These are phyloP conservation scores for Colletotrichum sp. DNA, from an alignment of 2,329 filamentous ascomycete genomes.

Conservation along the genomic window DNA sequence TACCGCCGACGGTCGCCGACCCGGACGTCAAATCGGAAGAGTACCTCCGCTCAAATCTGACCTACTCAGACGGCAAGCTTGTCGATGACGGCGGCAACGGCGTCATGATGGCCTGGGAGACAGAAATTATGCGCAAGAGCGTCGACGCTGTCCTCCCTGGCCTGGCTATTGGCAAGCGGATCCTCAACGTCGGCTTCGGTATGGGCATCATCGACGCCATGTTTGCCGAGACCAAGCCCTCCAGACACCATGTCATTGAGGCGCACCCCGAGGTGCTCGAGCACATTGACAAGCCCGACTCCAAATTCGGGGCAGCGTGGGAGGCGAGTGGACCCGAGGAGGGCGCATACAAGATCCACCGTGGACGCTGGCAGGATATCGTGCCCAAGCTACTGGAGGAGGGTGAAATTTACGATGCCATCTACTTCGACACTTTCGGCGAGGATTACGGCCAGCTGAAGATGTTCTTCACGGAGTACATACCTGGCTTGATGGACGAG, in stretches of 20 bases:
- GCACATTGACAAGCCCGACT: conserved; percentile 57
- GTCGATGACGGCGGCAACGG: conserved; percentile 80
- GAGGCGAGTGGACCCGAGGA: conserved; percentile 59
- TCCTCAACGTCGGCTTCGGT: conserved; percentile 88
- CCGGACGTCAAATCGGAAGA: conserved; percentile 65
- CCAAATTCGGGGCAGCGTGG: conserved; percentile 62
- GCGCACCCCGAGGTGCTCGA: conserved; percentile 80
- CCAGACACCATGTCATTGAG: conserved; percentile 83
- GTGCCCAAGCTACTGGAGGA: conserved; percentile 70
- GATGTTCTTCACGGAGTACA: conserved; percentile 85
- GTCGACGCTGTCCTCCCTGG: conserved; percentile 67
- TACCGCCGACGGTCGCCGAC: conserved; percentile 39
- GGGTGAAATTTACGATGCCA: conserved; percentile 79
- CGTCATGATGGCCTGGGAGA: conserved; percentile 95
- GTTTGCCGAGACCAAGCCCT: conserved; percentile 71
- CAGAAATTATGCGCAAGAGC: conserved; percentile 81
- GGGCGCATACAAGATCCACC: conserved; percentile 75
- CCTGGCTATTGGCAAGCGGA: conserved; percentile 58
- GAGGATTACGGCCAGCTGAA: conserved; percentile 89
- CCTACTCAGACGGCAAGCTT: conserved; percentile 69
- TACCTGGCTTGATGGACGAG: conserved; percentile 78
- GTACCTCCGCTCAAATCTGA: conserved; percentile 72
- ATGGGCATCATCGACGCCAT: conserved; percentile 88
- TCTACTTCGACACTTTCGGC: conserved; percentile 98
- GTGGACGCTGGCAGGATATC: conserved; percentile 83